Evolutionary conservation across 2,329 filamentous ascomycete species (phyloP).

Genomic region (Macrophomina pseudophaseolina): DNA sequence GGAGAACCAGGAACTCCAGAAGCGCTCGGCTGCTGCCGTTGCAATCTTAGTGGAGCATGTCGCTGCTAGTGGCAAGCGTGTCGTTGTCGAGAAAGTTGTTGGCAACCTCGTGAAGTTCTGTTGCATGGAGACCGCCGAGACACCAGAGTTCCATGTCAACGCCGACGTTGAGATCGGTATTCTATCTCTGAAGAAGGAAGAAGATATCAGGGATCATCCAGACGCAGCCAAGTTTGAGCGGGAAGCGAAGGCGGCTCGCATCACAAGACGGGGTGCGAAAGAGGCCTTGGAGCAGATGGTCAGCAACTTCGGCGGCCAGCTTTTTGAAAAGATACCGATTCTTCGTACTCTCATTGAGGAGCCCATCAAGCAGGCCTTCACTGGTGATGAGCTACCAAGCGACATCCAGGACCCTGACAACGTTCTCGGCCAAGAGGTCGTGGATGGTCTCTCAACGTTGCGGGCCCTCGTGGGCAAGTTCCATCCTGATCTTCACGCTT

Average conservation of each 20-base stretch:
- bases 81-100: constrained; percentile 93
- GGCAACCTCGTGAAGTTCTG: constrained; percentile 96
- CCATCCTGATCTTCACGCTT: constrained; percentile 73
- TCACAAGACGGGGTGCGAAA: constrained; percentile 91
- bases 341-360: constrained; percentile 80
- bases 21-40: constrained; percentile 82
- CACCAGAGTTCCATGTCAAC: constrained; percentile 90
- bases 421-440: constrained; percentile 84
- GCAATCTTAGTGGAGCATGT: constrained; percentile 86
- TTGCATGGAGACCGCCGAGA: constrained; percentile 96
- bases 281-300: constrained; percentile 90
- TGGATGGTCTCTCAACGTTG: constrained; percentile 91
- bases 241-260: constrained; percentile 85
- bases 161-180: constrained; percentile 78
- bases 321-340: constrained; percentile 85
- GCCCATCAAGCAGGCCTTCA: constrained; percentile 77
- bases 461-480: constrained; percentile 93
- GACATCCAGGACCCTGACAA: constrained; percentile 76
- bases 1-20: constrained; percentile 87
- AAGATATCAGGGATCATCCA: constrained; percentile 89
- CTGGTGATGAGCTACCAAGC: constrained; percentile 67
- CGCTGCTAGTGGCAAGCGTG: constrained; percentile 76
- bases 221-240: constrained; percentile 89
- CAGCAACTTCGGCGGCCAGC: constrained; percentile 73
- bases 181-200: constrained; percentile 93